Conservation (phyloP, 345 rosid genomes). For the Crucihimalaya himalaica region DNA sequence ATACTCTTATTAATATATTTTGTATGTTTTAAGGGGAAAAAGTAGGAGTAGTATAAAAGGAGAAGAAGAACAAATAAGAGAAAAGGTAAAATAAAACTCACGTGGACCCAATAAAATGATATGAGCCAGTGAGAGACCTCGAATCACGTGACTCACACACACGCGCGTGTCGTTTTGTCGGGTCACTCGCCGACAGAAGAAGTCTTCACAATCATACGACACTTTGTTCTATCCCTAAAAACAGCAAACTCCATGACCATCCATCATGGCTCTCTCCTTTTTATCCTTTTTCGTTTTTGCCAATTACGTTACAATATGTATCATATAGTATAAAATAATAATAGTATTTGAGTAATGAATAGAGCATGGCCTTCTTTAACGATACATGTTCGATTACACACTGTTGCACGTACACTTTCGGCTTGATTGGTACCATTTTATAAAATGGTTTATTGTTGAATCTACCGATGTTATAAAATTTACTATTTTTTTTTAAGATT, state of each 20-base stretch:
- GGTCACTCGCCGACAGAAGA: conserved; percentile 42
- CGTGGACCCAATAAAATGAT: conserved; percentile 41
- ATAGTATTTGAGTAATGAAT: conserved; percentile 2
- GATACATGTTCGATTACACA: conserved; percentile 10
- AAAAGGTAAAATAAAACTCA: neutral
- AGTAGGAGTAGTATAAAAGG: neutral
- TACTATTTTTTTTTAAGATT: too few relatives aligned
- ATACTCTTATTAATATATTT: neutral
- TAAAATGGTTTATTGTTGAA: too few relatives aligned
- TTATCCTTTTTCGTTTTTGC: neutral
- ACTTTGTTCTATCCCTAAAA: conserved; percentile 28
- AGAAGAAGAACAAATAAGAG: conserved; percentile 21
- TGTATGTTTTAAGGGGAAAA: neutral
- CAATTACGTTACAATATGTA: neutral
- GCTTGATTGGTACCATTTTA: conserved; percentile 35
- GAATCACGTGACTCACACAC: conserved; percentile 28
- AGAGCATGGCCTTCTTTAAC: conserved; percentile 27
- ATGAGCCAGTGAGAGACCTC: conserved; percentile 16
- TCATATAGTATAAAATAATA: neutral
- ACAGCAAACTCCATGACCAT: conserved; percentile 36
- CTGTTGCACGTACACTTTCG: conserved; percentile 36
- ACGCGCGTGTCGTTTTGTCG: conserved; percentile 40
- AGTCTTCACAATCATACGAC: conserved; percentile 45
- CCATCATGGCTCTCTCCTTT: conserved; percentile 15
- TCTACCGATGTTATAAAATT: too few relatives aligned